Conservation (phyloP, 257 asterid species). For the Rubia yunnanensis region DNA sequence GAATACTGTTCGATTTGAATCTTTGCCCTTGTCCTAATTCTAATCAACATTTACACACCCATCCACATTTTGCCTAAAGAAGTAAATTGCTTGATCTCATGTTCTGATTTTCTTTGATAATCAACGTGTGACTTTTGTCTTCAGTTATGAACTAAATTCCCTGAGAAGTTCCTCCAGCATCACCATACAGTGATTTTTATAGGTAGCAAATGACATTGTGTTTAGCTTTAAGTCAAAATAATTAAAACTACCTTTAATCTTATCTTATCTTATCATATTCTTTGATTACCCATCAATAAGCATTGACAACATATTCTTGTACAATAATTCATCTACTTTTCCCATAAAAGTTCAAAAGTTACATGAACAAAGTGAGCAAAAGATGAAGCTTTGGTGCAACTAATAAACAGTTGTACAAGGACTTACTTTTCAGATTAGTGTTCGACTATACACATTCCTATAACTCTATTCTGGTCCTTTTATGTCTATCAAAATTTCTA, state of each 20-base stretch:
- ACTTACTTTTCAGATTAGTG: background rate
- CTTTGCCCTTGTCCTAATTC: too few species aligned
- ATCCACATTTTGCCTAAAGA: too few species aligned
- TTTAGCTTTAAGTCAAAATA: background rate
- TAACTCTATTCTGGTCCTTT: background rate
- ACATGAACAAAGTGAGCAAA: background rate
- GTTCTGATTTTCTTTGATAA: too few species aligned
- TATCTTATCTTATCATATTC: background rate
- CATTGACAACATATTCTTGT: too few species aligned
- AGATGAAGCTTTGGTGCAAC: background rate
- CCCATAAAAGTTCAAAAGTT: background rate
- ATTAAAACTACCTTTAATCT: background rate
- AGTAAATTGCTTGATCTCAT: too few species aligned
- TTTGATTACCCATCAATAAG: background rate
- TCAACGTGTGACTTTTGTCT: too few species aligned
- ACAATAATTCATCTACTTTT: too few species aligned
- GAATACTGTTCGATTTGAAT: too few species aligned
- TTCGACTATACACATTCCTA: slow-evolving; percentile 1
- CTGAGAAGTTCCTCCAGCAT: too few species aligned
- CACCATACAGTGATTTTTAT: too few species aligned
- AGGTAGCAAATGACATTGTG: background rate
- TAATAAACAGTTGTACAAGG: background rate
- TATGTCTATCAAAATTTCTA: background rate
- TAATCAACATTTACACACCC: too few species aligned
- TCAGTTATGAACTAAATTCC: too few species aligned